A percentile compares a stretch with the other conserved stretches of the same genome.
phyloP scores from a whole-genome alignment of 345 rosid species.

The Cardamine chenopodiifolia region DNA sequence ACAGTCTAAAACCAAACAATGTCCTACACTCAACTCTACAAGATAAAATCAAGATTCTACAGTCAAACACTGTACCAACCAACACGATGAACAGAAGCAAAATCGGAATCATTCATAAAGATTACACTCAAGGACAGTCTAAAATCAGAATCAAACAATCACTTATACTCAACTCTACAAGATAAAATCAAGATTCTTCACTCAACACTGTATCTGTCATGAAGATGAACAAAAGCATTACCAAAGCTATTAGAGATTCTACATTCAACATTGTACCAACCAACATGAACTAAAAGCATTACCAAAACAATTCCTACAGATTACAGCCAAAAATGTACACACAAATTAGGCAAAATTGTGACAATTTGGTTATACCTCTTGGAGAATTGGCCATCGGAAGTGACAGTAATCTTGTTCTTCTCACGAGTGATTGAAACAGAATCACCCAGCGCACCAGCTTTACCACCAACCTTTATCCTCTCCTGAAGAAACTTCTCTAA shows the following conservation, averaged over 20 bases:
- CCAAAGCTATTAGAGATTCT: not conserved
- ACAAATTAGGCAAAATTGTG: not conserved
- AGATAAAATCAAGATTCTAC: too few species aligned
- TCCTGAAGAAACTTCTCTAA: constrained; percentile 80
- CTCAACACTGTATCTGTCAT: not conserved
- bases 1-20: not conserved
- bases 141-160: too few species aligned
- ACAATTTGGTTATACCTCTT: constrained; percentile 49
- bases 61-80: not conserved
- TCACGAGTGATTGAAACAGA: constrained; percentile 59
- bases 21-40: not conserved
- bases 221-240: not conserved
- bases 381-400: constrained; percentile 68
- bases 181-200: too few species aligned
- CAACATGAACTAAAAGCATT: not conserved
- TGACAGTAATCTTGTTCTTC: constrained; percentile 63
- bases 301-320: not conserved
- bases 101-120: too few species aligned
- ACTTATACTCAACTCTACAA: too few species aligned
- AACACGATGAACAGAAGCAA: not conserved
- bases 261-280: not conserved
- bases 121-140: too few species aligned
- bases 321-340: too few species aligned
- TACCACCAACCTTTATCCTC: constrained; percentile 77
- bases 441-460: constrained; percentile 74